Conservation (phyloP, 192 early-diverging fungal species). For the Backusella luteola region DNA sequence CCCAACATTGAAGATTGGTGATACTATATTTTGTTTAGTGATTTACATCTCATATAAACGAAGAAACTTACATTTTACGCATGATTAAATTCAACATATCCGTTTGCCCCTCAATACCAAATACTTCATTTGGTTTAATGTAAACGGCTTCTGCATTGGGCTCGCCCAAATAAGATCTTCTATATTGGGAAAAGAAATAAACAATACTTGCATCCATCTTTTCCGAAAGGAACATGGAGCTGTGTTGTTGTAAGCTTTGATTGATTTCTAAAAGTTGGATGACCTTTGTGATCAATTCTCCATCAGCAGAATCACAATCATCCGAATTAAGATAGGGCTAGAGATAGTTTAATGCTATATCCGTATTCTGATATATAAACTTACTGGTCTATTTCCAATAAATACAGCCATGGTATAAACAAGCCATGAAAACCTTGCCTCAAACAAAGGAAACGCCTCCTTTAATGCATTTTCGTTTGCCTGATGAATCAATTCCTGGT, state of each 20-base stretch:
- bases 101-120: conserved; percentile 64
- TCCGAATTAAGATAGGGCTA: conserved; percentile 69
- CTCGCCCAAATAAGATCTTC: conserved; percentile 80
- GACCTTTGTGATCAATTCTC: conserved; percentile 65
- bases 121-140: conserved; percentile 52
- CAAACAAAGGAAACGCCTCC: conserved; percentile 45
- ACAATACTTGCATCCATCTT: conserved; percentile 74
- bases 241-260: conserved; percentile 51
- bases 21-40: conserved; percentile 37
- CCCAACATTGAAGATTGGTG: conserved; percentile 64
- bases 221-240: conserved; percentile 46
- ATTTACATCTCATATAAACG: not conserved
- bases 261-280: conserved; percentile 70
- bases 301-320: conserved; percentile 76
- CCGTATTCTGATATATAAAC: not conserved
- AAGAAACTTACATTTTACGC: conserved; percentile 54
- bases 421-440: conserved; percentile 76
- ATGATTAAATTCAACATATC: conserved; percentile 62
- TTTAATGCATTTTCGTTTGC: conserved; percentile 37
- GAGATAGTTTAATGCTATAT: not conserved
- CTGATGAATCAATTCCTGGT: conserved; percentile 40
- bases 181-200: conserved; percentile 71
- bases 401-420: conserved; percentile 72
- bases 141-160: conserved; percentile 54
- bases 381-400: conserved; percentile 66